A percentile compares a stretch with the other conserved stretches of the same genome.
phyloP scores from a whole-genome alignment of 345 rosid species.

The Camelina laxa region DNA sequence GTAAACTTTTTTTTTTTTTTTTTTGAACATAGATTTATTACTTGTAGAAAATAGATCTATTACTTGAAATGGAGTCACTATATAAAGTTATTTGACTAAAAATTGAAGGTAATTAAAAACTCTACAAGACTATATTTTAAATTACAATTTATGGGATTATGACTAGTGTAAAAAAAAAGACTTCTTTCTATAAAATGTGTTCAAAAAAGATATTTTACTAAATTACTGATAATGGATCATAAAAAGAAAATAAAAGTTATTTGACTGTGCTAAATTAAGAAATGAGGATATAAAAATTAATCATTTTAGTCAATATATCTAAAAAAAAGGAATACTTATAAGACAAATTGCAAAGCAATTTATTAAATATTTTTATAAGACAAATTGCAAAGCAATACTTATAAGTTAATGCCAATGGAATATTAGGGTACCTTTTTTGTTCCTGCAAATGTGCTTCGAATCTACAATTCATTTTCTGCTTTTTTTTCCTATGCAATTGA shows the following conservation, averaged over 20 bases:
- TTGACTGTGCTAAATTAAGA: not conserved
- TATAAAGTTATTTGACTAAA: constrained; percentile 1
- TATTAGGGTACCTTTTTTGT: too few species aligned
- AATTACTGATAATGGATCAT: not conserved
- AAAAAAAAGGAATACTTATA: too few species aligned
- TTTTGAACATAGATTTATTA: too few species aligned
- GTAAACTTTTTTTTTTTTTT: too few species aligned
- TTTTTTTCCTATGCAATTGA: too few species aligned
- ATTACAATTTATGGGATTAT: not conserved
- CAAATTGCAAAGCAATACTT: too few species aligned
- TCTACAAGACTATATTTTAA: not conserved
- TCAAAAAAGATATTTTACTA: not conserved
- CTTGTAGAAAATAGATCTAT: not conserved
- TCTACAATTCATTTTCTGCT: too few species aligned
- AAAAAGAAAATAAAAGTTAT: not conserved
- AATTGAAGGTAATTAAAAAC: not conserved
- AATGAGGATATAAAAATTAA: not conserved
- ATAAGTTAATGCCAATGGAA: too few species aligned
- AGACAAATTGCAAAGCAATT: too few species aligned
- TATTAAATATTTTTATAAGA: too few species aligned
- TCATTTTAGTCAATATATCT: too few species aligned
- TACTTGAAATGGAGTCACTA: not conserved
- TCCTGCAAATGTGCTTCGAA: too few species aligned
- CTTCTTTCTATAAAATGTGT: not conserved
- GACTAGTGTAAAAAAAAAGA: not conserved